phyloP scores from a whole-genome alignment of 2,329 filamentous ascomycete genomes.

The Diaporthe sp. region DNA sequence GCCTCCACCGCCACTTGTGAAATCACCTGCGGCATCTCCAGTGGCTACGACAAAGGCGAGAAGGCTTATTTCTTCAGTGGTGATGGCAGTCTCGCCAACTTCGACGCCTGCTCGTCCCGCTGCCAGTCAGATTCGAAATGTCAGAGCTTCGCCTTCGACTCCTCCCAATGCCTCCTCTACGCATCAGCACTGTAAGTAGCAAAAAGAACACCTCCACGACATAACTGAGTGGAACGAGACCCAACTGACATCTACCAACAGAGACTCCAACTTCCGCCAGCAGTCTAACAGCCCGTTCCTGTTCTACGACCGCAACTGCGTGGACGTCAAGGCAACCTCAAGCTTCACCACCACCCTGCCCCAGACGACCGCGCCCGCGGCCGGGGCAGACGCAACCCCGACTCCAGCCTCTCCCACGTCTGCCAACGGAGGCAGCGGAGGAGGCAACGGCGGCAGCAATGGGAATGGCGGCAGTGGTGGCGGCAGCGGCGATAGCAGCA shows the following conservation, averaged over 20 bases:
- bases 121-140: conserved; percentile 31
- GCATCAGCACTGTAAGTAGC: conserved; percentile 34
- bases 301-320: conserved; percentile 39
- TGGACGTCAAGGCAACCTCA: conserved; percentile 30
- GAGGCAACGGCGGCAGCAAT: background rate
- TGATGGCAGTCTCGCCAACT: conserved; percentile 35
- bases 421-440: background rate
- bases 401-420: background rate
- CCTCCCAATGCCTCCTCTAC: conserved; percentile 33
- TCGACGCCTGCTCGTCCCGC: conserved; percentile 31
- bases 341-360: conserved; percentile 33
- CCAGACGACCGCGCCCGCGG: background rate
- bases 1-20: conserved; percentile 8
- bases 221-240: background rate
- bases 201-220: too few relatives aligned
- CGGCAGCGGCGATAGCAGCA: background rate
- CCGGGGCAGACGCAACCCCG: background rate
- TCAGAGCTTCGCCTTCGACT: conserved; percentile 36
- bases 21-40: conserved; percentile 32
- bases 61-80: conserved; percentile 38
- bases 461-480: too few relatives aligned
- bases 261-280: conserved; percentile 35
- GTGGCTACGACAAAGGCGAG: conserved; percentile 37
- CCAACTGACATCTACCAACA: background rate
- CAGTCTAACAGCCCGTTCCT: conserved; percentile 36